Evolutionary conservation across 176 grass and related monocot species (phyloP).

Genomic region (Leersia perrieri): DNA sequence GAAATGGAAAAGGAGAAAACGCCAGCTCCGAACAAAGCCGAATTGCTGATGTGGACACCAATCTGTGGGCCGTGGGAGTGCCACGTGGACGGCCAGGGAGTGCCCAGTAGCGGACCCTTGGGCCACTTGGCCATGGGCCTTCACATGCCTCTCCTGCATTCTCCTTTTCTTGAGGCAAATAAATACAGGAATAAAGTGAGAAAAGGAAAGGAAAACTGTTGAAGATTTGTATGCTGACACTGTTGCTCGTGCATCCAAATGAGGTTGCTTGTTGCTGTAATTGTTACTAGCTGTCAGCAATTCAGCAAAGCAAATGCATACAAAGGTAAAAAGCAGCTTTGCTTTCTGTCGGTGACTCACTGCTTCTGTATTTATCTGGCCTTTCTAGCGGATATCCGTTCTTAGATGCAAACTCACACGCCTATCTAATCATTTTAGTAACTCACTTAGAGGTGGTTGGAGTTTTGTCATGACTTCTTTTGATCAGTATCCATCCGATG

Average conservation of each 20-base stretch:
- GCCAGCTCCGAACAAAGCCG: neutral
- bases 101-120: neutral
- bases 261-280: neutral
- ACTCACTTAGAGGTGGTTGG: no score
- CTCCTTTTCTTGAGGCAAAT: neutral
- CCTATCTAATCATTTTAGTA: no score
- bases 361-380: neutral
- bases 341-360: neutral
- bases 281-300: neutral
- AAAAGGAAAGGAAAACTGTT: no score
- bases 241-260: neutral
- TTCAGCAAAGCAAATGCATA: neutral
- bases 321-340: neutral
- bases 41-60: neutral
- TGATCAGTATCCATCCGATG: no score
- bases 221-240: neutral
- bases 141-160: neutral
- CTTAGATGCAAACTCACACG: neutral
- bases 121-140: neutral
- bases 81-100: neutral
- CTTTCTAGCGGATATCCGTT: neutral
- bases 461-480: no score
- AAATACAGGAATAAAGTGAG: neutral
- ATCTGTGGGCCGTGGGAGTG: neutral
- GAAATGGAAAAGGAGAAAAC: neutral